Evolutionary conservation across 2,329 filamentous ascomycete species (phyloP).

Genomic region (Thielaviopsis populi): DNA sequence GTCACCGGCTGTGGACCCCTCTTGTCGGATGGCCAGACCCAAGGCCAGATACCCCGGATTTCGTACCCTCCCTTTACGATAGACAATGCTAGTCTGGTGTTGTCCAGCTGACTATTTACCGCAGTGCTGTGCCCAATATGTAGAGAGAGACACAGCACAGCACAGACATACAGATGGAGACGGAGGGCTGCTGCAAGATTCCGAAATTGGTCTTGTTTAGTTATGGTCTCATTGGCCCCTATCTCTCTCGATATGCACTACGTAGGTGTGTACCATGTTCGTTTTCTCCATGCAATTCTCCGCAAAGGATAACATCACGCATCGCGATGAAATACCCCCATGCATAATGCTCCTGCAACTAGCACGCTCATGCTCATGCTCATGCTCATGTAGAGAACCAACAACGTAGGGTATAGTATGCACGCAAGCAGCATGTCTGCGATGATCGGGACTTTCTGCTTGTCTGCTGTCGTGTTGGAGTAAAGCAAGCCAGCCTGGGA

Average conservation of each 20-base stretch:
- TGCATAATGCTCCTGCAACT: no score
- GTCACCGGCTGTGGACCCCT: neutral
- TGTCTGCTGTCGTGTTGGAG: neutral
- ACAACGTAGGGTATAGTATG: neutral
- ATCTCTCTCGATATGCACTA: neutral
- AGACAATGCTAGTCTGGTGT: neutral
- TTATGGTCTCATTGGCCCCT: no score
- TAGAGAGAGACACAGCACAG: neutral
- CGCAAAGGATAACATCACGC: neutral
- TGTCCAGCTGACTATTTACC: neutral
- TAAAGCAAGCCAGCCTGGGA: neutral
- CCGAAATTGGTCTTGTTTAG: neutral
- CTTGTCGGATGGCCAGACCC: neutral
- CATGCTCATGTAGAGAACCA: no score
- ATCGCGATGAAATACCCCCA: no score
- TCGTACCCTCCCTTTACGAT: neutral
- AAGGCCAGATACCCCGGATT: neutral
- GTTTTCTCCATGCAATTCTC: neutral
- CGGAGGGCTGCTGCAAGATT: neutral
- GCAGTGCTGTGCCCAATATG: neutral
- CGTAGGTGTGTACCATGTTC: neutral
- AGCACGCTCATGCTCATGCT: no score
- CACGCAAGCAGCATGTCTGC: neutral
- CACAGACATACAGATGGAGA: neutral
- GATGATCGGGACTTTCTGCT: neutral